Evolutionary conservation across 371 early-diverging fungal species (phyloP).

Genomic region (Mortierella sp.): DNA sequence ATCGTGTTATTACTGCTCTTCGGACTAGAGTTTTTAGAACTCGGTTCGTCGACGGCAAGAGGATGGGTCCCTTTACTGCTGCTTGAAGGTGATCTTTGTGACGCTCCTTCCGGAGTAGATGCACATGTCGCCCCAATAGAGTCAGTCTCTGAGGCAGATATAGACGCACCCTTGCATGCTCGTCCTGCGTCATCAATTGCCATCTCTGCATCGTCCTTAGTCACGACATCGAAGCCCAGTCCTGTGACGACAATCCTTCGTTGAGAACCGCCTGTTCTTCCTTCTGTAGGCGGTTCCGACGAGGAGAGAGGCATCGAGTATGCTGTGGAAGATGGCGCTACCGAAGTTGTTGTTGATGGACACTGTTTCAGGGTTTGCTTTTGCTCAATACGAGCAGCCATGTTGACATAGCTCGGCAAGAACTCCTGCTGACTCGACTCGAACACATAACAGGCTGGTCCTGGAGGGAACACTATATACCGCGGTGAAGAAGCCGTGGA

Average conservation of each 20-base stretch:
- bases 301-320: no score
- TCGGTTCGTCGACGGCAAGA: neutral
- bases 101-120: no score
- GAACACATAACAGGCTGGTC: constrained; percentile 36
- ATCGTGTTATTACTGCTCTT: neutral
- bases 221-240: constrained; percentile 5
- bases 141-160: neutral
- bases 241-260: constrained; percentile 2
- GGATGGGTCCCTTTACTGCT: no score
- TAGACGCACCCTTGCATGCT: neutral
- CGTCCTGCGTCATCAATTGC: neutral
- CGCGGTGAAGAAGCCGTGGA: constrained; percentile 8
- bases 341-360: neutral
- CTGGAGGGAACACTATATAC: constrained; percentile 17
- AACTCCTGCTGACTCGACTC: constrained; percentile 30
- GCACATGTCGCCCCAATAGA: neutral
- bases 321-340: neutral
- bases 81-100: no score
- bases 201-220: constrained; percentile 5
- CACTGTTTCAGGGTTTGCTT: constrained; percentile 4
- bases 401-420: constrained; percentile 33
- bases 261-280: no score
- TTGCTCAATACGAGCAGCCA: constrained; percentile 34
- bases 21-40: neutral
- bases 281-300: no score